These are phyloP conservation scores for Exophiala spinifera DNA, from an alignment of 2,329 filamentous ascomycete species.

Conservation along the genomic window DNA sequence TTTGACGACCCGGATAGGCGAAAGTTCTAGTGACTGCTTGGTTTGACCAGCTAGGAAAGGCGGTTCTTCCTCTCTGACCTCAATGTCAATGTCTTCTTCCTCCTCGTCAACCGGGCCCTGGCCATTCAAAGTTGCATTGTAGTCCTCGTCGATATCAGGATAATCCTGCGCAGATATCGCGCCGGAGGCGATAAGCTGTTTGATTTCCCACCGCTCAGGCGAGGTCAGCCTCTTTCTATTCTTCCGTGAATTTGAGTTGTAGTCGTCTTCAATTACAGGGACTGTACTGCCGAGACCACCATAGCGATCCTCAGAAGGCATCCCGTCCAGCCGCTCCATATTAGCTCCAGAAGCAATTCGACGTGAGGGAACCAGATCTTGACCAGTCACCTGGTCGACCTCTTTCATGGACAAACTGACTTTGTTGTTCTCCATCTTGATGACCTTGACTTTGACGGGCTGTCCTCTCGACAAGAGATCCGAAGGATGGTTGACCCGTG, in stretches of 20 bases:
- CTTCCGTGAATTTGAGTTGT: constrained; percentile 53
- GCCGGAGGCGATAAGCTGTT: constrained; percentile 92
- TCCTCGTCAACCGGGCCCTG: constrained; percentile 82
- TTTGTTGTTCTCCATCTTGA: constrained; percentile 75
- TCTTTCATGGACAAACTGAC: constrained; percentile 96
- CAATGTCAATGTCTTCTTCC: constrained; percentile 83
- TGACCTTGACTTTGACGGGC: constrained; percentile 85
- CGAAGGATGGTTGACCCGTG: constrained; percentile 85
- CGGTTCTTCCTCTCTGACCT: constrained; percentile 92
- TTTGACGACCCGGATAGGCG: constrained; percentile 93
- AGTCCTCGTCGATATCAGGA: constrained; percentile 90
- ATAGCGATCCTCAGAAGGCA: constrained; percentile 57
- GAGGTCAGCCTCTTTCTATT: constrained; percentile 93
- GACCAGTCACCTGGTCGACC: constrained; percentile 83
- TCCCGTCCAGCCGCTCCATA: constrained; percentile 71
- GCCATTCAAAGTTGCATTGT: constrained; percentile 79
- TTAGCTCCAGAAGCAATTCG: constrained; percentile 87
- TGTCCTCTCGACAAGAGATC: constrained; percentile 80
- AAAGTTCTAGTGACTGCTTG: constrained; percentile 90
- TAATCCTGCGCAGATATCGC: constrained; percentile 91
- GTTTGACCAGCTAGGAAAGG: constrained; percentile 95
- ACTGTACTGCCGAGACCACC: constrained; percentile 52
- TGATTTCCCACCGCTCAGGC: constrained; percentile 95
- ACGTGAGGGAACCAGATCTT: constrained; percentile 74
- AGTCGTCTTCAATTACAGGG: constrained; percentile 62